A percentile compares a stretch with the other conserved stretches of the same genome.
Evolutionary conservation across 192 early-diverging fungal species (phyloP).

Genomic region (Coemansia sp.): DNA sequence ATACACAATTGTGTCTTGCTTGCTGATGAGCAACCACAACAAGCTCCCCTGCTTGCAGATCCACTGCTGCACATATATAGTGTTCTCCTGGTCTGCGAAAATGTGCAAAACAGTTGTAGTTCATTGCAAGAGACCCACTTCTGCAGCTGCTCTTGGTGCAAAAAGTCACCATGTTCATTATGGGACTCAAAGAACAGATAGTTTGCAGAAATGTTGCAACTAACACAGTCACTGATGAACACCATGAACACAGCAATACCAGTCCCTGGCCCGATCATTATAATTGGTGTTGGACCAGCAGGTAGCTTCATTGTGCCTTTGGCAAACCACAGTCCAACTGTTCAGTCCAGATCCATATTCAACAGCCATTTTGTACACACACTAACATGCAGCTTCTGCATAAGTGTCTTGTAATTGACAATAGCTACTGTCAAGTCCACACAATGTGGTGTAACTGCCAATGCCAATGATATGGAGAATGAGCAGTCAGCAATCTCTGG

Average conservation of each 20-base stretch:
- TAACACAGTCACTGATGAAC: slow-evolving; percentile 62
- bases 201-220: slow-evolving; percentile 52
- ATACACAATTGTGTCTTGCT: slow-evolving; percentile 59
- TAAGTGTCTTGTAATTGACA: slow-evolving; percentile 78
- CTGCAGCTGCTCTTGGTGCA: slow-evolving; percentile 69
- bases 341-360: slow-evolving; percentile 16
- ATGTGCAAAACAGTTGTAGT: slow-evolving; percentile 71
- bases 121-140: slow-evolving; percentile 43
- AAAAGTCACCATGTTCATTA: slow-evolving; percentile 65
- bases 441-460: not conserved
- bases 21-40: slow-evolving; percentile 65
- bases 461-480: slow-evolving; percentile 84
- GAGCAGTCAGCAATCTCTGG: slow-evolving; percentile 72
- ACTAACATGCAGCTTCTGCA: slow-evolving; percentile 69
- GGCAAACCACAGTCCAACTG: slow-evolving; percentile 53
- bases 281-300: slow-evolving; percentile 56
- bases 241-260: slow-evolving; percentile 91
- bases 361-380: slow-evolving; percentile 81
- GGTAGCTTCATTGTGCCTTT: slow-evolving; percentile 69
- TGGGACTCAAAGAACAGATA: slow-evolving; percentile 85
- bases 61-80: slow-evolving; percentile 37
- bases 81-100: slow-evolving; percentile 70
- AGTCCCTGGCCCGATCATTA: slow-evolving; percentile 85
- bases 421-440: slow-evolving; percentile 86
- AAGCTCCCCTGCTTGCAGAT: slow-evolving; percentile 29